Base-by-base conservation (phyloP, 768 basidiomycete genomes). In the Symmetrospora coprosmae region DNA sequence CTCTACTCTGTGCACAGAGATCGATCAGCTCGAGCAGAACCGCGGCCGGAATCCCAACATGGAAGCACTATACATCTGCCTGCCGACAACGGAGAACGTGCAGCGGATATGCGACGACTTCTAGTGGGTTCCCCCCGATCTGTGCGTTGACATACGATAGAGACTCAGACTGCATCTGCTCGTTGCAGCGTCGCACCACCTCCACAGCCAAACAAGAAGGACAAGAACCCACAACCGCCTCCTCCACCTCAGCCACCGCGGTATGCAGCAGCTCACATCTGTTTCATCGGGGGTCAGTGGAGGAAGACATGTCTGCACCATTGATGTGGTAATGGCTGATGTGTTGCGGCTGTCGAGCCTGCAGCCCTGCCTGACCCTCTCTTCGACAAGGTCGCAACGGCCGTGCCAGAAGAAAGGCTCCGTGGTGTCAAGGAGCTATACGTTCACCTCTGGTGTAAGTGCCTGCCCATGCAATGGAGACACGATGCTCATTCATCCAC, bases 11-110 rank as follows among this genome's bases (percentile, higher is more conserved):
- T 41, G 13, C 34, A 16, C 72, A 99, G 92, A 87, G 70, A 86
- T 97, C 72, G 92, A 99, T 73, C 80, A 84, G 55, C 87, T 97
- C 71, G 82, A 84, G 64, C 84, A 76, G 67, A 73, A 82, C 70
- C 83, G 94, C 65, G 82, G 86, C 34, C 82, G 86, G 0, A 87
- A 92, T 72, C 79, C 82, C 8, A 80, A 81, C 39, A 82, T 92
- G 50, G 90, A 96, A 73, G 94, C 89, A 33, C 76, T 97, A 68
- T 97, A 99, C 71, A 74, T 99, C 63, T 76, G 97, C 61, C 92
- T 91, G 81, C 86, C 94, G 16, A 97, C 94, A 3, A 81, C 81
- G 1, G 86, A 89, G 75, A 97, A 97, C 72, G 81, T 97, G 41
- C 84, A 92, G 59, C 80, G 90, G 21, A 78, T 99, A 68, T 84